phyloP scores from a whole-genome alignment of 2,329 filamentous ascomycete genomes.

The Diplodia seriata region DNA sequence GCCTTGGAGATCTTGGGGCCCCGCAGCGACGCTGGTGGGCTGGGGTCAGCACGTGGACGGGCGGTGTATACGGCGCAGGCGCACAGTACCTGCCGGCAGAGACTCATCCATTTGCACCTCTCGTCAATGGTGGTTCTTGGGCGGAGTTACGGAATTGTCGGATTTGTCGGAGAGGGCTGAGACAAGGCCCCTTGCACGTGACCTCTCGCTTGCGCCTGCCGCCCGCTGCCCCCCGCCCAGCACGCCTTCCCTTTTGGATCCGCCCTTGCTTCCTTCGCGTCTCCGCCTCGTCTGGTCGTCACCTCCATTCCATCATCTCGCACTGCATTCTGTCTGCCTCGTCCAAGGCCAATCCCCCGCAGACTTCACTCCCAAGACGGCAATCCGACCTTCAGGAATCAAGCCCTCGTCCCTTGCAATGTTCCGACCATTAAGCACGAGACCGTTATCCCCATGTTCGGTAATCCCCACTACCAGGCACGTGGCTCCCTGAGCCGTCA shows the following conservation, averaged over 20 bases:
- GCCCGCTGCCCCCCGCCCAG: not conserved
- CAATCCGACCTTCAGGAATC: conserved; percentile 10
- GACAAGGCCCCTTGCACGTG: not conserved
- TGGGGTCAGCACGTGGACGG: not conserved
- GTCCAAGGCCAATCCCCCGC: too few species aligned
- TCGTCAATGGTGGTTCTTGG: conserved; percentile 10
- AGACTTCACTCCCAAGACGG: not conserved
- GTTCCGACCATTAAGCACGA: not conserved
- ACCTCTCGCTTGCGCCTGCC: conserved; percentile 5
- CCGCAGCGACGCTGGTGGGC: conserved; percentile 21
- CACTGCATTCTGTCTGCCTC: not conserved
- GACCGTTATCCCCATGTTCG: not conserved
- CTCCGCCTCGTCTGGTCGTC: not conserved
- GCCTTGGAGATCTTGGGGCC: conserved; percentile 33
- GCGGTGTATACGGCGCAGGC: not conserved
- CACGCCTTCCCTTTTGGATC: not conserved
- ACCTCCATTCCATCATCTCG: conserved; percentile 11
- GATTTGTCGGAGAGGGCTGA: conserved; percentile 12
- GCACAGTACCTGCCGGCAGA: conserved; percentile 22
- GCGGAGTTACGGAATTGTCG: conserved; percentile 29
- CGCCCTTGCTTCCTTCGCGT: not conserved
- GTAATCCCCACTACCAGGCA: not conserved
- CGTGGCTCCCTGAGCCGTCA: not conserved
- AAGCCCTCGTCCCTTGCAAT: not conserved
- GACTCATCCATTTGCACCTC: conserved; percentile 23